Conservation (phyloP, 257 asterid species). For the Sherardia arvensis region DNA sequence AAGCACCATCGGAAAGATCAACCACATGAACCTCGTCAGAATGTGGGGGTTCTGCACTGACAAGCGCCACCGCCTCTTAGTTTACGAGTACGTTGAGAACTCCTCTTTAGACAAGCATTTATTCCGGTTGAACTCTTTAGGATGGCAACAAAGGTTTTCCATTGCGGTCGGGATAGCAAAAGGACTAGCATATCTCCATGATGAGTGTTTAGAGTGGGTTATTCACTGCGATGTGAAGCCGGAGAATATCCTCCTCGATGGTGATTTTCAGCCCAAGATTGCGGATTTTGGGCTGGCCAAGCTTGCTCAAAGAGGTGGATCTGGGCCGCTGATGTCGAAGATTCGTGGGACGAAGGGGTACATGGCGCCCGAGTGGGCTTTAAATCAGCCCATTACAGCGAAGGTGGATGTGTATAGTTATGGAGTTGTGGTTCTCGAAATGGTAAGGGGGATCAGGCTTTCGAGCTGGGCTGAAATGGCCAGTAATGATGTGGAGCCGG, state of each 20-base stretch:
- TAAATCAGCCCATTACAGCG: no score
- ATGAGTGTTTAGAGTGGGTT: slow-evolving; percentile 39
- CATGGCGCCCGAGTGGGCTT: no score
- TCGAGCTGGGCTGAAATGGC: no score
- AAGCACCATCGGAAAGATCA: slow-evolving; percentile 22
- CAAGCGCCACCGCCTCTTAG: slow-evolving; percentile 21
- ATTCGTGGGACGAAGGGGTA: no score
- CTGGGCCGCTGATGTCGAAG: no score
- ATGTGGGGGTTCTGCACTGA: slow-evolving; percentile 40
- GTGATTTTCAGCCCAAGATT: slow-evolving; percentile 23
- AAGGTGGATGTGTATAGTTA: no score
- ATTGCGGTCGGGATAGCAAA: slow-evolving; percentile 31
- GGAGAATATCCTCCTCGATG: no score
- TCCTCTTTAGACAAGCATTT: no score
- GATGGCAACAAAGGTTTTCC: slow-evolving; percentile 25
- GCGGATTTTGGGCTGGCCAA: slow-evolving; percentile 40
- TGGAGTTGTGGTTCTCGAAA: no score
- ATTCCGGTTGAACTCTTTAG: slow-evolving; percentile 13
- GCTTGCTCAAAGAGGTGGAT: slow-evolving; percentile 22
- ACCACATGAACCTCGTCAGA: slow-evolving; percentile 31
- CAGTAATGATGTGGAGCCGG: no score
- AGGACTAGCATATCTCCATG: slow-evolving; percentile 35
- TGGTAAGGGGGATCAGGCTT: no score
- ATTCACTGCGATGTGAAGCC: slow-evolving; percentile 42
- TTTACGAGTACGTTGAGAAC: slow-evolving; percentile 26